phyloP scores from a whole-genome alignment of 768 basidiomycete species.

The Auricularia cornea region DNA sequence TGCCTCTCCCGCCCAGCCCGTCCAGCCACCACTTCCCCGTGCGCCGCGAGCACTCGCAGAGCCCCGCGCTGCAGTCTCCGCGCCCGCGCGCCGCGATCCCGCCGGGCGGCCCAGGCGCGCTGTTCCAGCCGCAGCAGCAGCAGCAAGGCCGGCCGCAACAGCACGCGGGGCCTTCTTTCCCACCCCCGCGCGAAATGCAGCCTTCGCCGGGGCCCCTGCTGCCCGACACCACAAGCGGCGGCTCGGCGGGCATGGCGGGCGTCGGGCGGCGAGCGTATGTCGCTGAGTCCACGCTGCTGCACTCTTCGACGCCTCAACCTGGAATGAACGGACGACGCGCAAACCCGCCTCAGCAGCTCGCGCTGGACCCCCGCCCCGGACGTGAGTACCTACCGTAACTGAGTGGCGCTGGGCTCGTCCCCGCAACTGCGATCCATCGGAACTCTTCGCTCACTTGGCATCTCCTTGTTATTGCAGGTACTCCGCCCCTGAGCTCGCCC shows the following conservation, averaged over 20 bases:
- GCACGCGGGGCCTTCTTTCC: neutral
- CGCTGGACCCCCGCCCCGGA: conserved; percentile 32
- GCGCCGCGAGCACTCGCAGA: neutral
- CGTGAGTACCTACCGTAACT: conserved; percentile 11
- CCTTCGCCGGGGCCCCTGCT: neutral
- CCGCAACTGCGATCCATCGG: conserved; percentile 7
- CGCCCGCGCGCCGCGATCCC: neutral
- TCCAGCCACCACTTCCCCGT: neutral
- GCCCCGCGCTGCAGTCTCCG: neutral
- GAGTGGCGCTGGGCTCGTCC: too few relatives aligned
- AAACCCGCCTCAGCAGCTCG: conserved; percentile 37
- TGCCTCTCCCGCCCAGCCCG: neutral
- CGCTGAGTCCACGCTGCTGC: conserved; percentile 20
- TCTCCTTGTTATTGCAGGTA: conserved; percentile 15
- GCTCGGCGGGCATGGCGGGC: conserved; percentile 30
- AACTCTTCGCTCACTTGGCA: neutral
- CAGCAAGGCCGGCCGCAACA: conserved; percentile 3
- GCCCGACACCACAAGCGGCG: conserved; percentile 17
- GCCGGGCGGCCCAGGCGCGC: neutral
- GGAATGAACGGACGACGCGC: conserved; percentile 22
- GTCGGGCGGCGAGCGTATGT: conserved; percentile 31
- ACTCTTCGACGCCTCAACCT: conserved; percentile 5
- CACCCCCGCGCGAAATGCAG: neutral
- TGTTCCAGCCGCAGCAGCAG: neutral
- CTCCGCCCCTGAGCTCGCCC: conserved; percentile 36